These are phyloP conservation scores for Cenchrus americanus DNA, from an alignment of 176 grass and related monocot genomes.

Conservation along the genomic window DNA sequence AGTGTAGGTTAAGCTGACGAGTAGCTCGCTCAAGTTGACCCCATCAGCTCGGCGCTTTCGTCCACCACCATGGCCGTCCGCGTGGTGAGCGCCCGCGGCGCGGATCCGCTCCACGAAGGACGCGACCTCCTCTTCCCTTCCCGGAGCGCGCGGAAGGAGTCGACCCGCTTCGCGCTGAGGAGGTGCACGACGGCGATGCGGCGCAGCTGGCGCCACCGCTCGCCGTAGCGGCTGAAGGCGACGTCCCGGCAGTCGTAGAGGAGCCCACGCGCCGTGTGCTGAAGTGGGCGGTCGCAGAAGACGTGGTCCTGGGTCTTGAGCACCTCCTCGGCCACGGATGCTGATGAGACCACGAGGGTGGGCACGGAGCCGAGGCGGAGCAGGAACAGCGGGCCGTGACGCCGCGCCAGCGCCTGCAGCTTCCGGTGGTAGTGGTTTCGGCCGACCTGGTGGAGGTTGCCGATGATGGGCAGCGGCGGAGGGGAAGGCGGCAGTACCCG, in stretches of 20 bases:
- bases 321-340: conserved; percentile 37
- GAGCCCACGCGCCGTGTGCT: conserved; percentile 4
- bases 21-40: conserved; percentile 49
- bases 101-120: conserved; percentile 36
- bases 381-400: conserved; percentile 44
- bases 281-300: conserved; percentile 42
- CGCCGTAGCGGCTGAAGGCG: conserved; percentile 53
- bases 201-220: conserved; percentile 53
- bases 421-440: conserved; percentile 22
- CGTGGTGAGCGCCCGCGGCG: background rate
- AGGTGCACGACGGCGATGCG: conserved; percentile 46
- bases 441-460: conserved; percentile 60
- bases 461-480: conserved; percentile 50
- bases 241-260: conserved; percentile 50
- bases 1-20: conserved; percentile 27
- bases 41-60: background rate
- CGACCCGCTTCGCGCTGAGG: conserved; percentile 50
- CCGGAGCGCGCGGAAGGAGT: conserved; percentile 53
- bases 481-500: conserved; percentile 36
- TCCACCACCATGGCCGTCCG: background rate
- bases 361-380: conserved; percentile 35
- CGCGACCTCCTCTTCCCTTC: conserved; percentile 41
- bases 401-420: conserved; percentile 27
- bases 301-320: conserved; percentile 43
- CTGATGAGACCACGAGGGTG: conserved; percentile 58